These are phyloP conservation scores for Aspergillus caelatus DNA, from an alignment of 2,329 filamentous ascomycete species.

Conservation along the genomic window DNA sequence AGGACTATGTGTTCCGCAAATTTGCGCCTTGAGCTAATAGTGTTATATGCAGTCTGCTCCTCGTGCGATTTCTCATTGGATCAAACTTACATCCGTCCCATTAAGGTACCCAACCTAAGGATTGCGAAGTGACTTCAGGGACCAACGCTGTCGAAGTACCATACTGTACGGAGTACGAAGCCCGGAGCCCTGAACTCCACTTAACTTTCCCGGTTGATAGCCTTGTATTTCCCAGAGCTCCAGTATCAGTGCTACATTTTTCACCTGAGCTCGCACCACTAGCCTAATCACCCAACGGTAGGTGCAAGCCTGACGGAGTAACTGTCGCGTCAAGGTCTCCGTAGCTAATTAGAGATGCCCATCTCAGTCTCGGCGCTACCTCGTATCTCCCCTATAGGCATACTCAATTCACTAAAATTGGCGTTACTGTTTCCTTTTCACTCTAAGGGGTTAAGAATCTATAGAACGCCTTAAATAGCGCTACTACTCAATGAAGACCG, in stretches of 20 bases:
- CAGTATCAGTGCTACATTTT: background rate
- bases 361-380: background rate
- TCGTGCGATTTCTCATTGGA: background rate
- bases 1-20: conserved; percentile 8
- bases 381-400: background rate
- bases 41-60: conserved; percentile 6
- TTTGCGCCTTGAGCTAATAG: background rate
- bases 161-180: background rate
- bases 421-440: background rate
- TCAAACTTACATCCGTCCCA: background rate
- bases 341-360: background rate
- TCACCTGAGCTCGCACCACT: background rate
- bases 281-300: background rate
- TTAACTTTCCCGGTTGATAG: background rate
- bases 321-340: background rate
- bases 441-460: background rate
- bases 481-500: background rate
- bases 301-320: background rate
- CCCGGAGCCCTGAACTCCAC: background rate
- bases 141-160: background rate
- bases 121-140: background rate
- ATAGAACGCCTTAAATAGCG: background rate
- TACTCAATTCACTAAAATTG: background rate
- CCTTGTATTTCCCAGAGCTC: background rate
- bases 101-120: background rate